A percentile compares a stretch with the other conserved stretches of the same genome.
phyloP scores from a whole-genome alignment of 305 asterid genomes.

The Fraxinus sp. region DNA sequence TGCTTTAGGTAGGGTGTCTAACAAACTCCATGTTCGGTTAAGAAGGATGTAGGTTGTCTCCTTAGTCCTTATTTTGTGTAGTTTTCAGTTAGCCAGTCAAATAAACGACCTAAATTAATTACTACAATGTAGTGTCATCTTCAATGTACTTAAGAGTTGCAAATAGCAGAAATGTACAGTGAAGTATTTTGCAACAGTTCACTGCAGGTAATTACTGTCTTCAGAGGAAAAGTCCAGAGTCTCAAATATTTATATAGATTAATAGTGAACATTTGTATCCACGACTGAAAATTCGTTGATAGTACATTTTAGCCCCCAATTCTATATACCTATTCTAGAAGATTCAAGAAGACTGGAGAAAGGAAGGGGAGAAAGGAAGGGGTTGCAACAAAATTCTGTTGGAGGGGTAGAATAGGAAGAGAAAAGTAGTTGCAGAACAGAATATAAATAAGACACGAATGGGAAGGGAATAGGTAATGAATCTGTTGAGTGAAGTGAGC shows the following conservation, averaged over 20 bases:
- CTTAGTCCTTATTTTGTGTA: neutral
- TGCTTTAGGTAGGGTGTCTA: neutral
- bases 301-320: no score
- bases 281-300: no score
- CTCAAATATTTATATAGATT: neutral
- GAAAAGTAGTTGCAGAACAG: neutral
- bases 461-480: neutral
- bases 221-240: neutral
- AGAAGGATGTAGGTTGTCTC: constrained; percentile 10
- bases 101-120: constrained; percentile 14
- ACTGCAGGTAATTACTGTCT: constrained; percentile 12
- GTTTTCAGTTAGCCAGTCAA: neutral
- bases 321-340: neutral
- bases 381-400: neutral
- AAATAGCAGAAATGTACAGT: constrained; percentile 2
- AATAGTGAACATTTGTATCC: neutral
- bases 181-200: constrained; percentile 14
- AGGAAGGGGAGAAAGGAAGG: neutral
- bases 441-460: neutral
- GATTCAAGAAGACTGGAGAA: neutral
- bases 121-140: neutral
- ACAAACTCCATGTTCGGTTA: neutral
- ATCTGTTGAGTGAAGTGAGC: neutral
- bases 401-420: neutral
- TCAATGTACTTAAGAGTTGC: constrained; percentile 4